These are phyloP conservation scores for Metschnikowia matae DNA, from an alignment of 805 yeast genomes.

Conservation along the genomic window DNA sequence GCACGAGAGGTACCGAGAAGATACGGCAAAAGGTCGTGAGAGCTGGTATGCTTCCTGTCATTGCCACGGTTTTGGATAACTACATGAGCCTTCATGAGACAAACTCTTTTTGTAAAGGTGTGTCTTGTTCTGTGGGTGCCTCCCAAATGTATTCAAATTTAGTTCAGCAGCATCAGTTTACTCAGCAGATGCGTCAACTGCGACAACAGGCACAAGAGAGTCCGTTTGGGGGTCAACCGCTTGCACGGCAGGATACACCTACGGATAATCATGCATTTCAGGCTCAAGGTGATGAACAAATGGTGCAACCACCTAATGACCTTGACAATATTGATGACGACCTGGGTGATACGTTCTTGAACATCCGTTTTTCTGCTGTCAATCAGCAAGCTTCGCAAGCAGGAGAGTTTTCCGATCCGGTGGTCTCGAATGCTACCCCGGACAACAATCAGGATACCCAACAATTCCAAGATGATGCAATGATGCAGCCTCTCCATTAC, in stretches of 20 bases:
- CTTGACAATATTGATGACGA: slow-evolving; percentile 3
- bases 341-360: slow-evolving; percentile 8
- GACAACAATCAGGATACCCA: not conserved
- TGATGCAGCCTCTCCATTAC: slow-evolving; percentile 1
- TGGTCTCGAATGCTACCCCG: not conserved
- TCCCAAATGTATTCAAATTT: slow-evolving; percentile 6
- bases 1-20: slow-evolving; percentile 87
- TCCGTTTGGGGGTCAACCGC: not conserved
- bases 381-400: not conserved
- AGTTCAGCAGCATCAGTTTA: not conserved
- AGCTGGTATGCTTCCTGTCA: slow-evolving; percentile 86
- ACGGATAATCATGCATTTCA: not conserved
- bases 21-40: slow-evolving; percentile 83
- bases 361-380: slow-evolving; percentile 6
- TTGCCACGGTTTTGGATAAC: slow-evolving; percentile 90
- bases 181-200: slow-evolving; percentile 1
- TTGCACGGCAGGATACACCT: not conserved
- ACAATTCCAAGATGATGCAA: not conserved
- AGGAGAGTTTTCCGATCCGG: not conserved
- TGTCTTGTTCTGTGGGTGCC: not conserved
- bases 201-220: slow-evolving; percentile 2
- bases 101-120: slow-evolving; percentile 22
- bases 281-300: slow-evolving; percentile 1
- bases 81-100: slow-evolving; percentile 50
- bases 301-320: not conserved